phyloP scores from a whole-genome alignment of 1,284 basidiomycete genomes.

The Ceratorhiza oryzae-sativae region DNA sequence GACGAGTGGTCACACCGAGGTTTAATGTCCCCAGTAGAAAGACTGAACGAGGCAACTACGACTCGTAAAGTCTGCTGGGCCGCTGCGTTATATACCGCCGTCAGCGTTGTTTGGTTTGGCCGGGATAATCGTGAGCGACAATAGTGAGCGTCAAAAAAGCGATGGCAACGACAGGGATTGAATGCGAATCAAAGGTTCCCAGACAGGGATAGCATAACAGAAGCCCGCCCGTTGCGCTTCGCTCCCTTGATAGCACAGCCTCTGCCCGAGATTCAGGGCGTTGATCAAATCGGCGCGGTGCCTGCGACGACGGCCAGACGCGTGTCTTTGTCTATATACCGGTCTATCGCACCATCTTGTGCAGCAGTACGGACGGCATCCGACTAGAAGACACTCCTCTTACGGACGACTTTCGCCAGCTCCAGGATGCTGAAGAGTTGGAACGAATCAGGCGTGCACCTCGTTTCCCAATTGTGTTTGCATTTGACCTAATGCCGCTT shows the following conservation, averaged over 20 bases:
- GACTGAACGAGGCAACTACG: neutral
- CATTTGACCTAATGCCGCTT: neutral
- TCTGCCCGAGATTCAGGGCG: neutral
- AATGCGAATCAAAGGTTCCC: neutral
- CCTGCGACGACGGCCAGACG: neutral
- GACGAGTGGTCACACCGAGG: neutral
- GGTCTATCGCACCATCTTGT: neutral
- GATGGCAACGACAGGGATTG: neutral
- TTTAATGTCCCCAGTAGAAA: no score
- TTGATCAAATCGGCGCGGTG: conserved; percentile 3
- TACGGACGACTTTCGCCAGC: conserved; percentile 33
- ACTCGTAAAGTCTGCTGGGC: neutral
- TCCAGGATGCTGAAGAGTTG: conserved; percentile 51
- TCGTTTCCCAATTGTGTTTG: conserved; percentile 9
- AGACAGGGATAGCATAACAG: no score
- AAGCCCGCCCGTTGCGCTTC: conserved; percentile 2
- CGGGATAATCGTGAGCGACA: neutral
- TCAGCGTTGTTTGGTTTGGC: neutral
- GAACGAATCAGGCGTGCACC: conserved; percentile 54
- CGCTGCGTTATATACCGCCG: neutral
- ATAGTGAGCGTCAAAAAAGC: neutral
- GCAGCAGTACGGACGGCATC: conserved; percentile 15
- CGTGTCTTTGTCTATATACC: neutral
- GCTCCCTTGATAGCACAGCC: neutral
- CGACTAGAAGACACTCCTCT: conserved; percentile 33